Evolutionary conservation across 176 grass and related monocot genomes (phyloP).

Genomic region (Zoysia pacifica): DNA sequence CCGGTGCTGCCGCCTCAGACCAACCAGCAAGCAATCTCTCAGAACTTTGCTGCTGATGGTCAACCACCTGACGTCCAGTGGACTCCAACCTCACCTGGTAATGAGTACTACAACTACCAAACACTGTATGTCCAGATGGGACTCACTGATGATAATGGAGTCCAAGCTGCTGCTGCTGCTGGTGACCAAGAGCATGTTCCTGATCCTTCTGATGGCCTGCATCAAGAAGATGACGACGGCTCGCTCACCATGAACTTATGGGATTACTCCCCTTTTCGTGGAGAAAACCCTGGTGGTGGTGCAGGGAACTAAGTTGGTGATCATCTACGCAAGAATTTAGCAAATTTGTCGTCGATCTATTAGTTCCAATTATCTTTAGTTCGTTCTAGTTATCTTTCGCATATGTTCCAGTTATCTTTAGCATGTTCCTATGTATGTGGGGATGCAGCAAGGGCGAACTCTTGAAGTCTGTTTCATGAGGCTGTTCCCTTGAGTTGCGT

Average conservation of each 20-base stretch:
- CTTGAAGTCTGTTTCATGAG: conserved; percentile 10
- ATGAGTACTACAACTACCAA: not conserved
- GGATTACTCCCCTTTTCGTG: not conserved
- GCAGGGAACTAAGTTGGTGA: not conserved
- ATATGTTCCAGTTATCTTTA: not conserved
- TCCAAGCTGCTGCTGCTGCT: not conserved
- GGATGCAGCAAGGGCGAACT: not conserved
- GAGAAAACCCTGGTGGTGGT: not conserved
- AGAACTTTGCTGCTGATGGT: not conserved
- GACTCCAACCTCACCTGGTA: not conserved
- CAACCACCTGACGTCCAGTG: not conserved
- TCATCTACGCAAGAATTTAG: not conserved
- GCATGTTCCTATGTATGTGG: not conserved
- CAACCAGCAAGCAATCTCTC: not conserved
- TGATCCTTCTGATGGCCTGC: not conserved
- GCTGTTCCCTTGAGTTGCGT: not conserved
- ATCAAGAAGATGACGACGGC: not conserved
- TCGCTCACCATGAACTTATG: not conserved
- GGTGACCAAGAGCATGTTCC: not conserved
- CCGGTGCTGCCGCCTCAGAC: not conserved
- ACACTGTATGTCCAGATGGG: not conserved
- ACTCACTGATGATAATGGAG: not conserved
- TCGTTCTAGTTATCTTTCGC: no score
- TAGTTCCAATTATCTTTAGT: not conserved
- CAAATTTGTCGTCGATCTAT: not conserved